Evolutionary conservation across 169 alveolate species (phyloP).

Genomic region (Cryptosporidium meleagridis): DNA sequence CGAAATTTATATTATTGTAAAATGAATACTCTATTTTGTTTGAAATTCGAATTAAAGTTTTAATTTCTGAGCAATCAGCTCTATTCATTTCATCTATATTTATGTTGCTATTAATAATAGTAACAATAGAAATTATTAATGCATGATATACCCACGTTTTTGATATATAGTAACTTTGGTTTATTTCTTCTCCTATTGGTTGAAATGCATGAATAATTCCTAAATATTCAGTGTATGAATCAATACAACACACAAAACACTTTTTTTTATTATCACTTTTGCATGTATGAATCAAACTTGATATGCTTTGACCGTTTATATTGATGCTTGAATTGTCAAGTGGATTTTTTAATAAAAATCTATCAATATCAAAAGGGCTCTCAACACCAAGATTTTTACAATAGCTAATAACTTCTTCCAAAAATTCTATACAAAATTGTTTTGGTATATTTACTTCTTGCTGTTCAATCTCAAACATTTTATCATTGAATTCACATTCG

Average conservation of each 20-base stretch:
- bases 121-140: constrained; percentile 12
- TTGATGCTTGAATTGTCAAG: neutral
- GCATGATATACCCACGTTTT: constrained; percentile 54
- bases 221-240: constrained; percentile 61
- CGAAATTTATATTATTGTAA: neutral
- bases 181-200: neutral
- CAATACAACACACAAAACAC: constrained; percentile 42
- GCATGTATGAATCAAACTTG: constrained; percentile 49
- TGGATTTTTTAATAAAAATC: constrained; percentile 12
- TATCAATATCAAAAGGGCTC: constrained; percentile 44
- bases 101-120: constrained; percentile 8
- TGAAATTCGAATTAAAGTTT: constrained; percentile 9
- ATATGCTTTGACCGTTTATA: neutral
- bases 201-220: constrained; percentile 44
- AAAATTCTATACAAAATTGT: constrained; percentile 57
- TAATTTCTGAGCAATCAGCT: constrained; percentile 13
- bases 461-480: neutral
- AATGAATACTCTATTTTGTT: neutral
- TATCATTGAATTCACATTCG: neutral
- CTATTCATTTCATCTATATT: constrained; percentile 4
- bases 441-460: neutral
- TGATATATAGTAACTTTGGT: neutral
- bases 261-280: neutral
- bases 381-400: constrained; percentile 7
- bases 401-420: constrained; percentile 35